A percentile compares a stretch with the other conserved stretches of the same genome.
phyloP scores from a whole-genome alignment of 257 asterid genomes.

The Scutellaria baicalensis region DNA sequence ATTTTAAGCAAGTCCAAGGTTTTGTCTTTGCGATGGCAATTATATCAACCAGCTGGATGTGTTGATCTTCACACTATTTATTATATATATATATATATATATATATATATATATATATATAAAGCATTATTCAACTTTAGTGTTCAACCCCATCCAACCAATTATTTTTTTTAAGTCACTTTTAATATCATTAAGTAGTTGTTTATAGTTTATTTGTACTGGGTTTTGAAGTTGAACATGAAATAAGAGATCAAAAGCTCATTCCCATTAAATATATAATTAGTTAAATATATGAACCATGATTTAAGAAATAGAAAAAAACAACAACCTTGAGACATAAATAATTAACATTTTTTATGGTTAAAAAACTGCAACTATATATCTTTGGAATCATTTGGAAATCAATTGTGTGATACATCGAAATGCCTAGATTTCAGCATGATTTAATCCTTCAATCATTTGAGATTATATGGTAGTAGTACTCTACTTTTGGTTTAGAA shows the following conservation, averaged over 20 bases:
- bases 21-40: constrained; percentile 28
- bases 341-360: neutral
- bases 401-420: constrained; percentile 12
- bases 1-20: constrained; percentile 32
- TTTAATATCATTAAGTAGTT: constrained; percentile 6
- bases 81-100: too few relatives aligned
- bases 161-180: neutral
- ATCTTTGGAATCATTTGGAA: constrained; percentile 21
- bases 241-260: constrained; percentile 19
- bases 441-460: constrained; percentile 30
- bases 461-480: constrained; percentile 15
- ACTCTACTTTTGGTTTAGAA: constrained; percentile 5
- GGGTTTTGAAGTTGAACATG: constrained; percentile 14
- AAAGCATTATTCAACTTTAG: constrained; percentile 19
- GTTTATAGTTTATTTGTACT: neutral
- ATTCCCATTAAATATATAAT: neutral
- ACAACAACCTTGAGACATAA: neutral
- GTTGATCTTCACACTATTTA: constrained; percentile 21
- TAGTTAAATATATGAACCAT: neutral
- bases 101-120: neutral
- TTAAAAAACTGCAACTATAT: neutral
- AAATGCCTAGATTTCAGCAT: constrained; percentile 27
- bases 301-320: neutral
- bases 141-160: constrained; percentile 37
- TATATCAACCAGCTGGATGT: constrained; percentile 25